Percentiles rank a stretch among this genome's conserved stretches.
Conservation (phyloP, 192 early-diverging fungal genomes). For the Physocladia obscura region DNA sequence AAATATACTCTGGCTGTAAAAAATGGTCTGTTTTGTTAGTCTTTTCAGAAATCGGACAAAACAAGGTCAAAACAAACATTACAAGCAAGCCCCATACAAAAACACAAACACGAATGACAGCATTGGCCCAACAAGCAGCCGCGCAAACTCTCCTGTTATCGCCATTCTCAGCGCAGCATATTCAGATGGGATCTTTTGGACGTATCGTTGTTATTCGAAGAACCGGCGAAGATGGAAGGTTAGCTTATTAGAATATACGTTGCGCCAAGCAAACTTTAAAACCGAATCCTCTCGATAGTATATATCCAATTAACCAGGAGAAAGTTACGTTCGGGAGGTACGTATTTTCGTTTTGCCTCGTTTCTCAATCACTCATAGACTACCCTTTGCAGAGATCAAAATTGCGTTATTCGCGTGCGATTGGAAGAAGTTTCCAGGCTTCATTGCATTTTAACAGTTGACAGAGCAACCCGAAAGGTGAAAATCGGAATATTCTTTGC, state of each 20-base stretch:
- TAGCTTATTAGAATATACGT: not conserved
- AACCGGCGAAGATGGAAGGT: constrained; percentile 20
- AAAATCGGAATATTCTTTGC: not conserved
- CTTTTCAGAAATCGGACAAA: too few relatives aligned
- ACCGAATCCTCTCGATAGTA: too few relatives aligned
- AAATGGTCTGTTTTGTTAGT: too few relatives aligned
- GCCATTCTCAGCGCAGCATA: not conserved
- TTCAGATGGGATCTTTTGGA: constrained; percentile 20
- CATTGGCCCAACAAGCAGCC: too few relatives aligned
- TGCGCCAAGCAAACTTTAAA: not conserved
- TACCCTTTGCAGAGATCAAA: constrained; percentile 4
- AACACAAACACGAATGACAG: too few relatives aligned
- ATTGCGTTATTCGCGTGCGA: constrained; percentile 9
- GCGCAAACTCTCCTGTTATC: constrained; percentile 1
- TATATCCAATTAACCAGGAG: not conserved
- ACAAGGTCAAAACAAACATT: too few relatives aligned
- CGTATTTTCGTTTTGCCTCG: not conserved
- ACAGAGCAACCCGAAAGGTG: not conserved
- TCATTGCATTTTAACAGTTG: constrained; percentile 3
- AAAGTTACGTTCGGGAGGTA: constrained; percentile 14
- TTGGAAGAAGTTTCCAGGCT: constrained; percentile 16
- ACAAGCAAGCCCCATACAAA: too few relatives aligned
- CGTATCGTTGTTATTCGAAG: constrained; percentile 17
- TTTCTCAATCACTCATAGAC: not conserved
- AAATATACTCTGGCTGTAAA: too few relatives aligned